phyloP scores from a whole-genome alignment of 2,329 filamentous ascomycete genomes.

The Botrytis squamosa region DNA sequence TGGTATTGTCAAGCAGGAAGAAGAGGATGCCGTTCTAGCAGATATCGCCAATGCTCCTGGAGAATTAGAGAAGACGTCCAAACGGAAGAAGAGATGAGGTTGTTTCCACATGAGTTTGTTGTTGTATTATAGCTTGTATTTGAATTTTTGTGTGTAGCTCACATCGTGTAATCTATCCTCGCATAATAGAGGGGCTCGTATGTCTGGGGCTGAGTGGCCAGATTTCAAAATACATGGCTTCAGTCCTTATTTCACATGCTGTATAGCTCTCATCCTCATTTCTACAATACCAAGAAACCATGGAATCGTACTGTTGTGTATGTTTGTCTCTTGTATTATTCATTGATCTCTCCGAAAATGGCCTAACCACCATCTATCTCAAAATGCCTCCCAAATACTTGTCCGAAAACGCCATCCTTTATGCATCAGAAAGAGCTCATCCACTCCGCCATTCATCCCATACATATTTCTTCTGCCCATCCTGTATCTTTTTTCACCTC shows the following conservation, averaged over 20 bases:
- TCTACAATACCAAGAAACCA: not conserved
- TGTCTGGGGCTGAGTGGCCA: not conserved
- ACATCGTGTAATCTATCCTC: not conserved
- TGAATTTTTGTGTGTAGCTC: too few species aligned
- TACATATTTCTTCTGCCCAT: not conserved
- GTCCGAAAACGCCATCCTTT: constrained; percentile 4
- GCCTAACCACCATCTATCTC: not conserved
- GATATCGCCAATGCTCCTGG: constrained; percentile 28
- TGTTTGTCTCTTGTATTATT: not conserved
- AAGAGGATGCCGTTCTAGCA: constrained; percentile 19
- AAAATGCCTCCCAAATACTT: not conserved
- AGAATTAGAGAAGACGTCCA: constrained; percentile 22
- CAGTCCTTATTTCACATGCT: not conserved
- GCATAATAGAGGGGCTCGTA: not conserved
- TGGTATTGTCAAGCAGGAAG: not conserved
- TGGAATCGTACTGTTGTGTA: not conserved
- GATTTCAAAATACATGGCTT: not conserved
- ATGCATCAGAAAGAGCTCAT: not conserved
- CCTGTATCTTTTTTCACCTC: not conserved
- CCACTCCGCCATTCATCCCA: not conserved
- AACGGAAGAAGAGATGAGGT: constrained; percentile 12
- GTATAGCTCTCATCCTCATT: not conserved
- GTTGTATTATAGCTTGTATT: not conserved
- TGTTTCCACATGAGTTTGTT: not conserved
- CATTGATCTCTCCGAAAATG: not conserved